phyloP scores from a whole-genome alignment of 176 grass and related monocot genomes.

The Aegilops sharonensis region DNA sequence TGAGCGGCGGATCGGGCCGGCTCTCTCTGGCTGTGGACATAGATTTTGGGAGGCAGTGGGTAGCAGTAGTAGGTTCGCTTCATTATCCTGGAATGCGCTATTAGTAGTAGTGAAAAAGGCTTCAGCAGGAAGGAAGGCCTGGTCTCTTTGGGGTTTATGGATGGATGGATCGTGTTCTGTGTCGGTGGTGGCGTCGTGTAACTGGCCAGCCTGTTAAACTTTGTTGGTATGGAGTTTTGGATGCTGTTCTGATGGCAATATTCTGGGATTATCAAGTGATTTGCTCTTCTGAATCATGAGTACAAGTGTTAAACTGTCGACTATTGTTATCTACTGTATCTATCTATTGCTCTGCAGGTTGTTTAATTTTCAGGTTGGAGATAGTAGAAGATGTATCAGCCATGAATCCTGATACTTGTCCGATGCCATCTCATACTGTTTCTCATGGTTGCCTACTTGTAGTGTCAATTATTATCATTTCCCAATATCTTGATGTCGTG shows the following conservation, averaged over 20 bases:
- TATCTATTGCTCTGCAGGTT: background rate
- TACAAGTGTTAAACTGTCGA: background rate
- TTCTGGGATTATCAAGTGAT: constrained; percentile 23
- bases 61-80: constrained; percentile 15
- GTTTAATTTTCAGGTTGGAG: background rate
- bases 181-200: background rate
- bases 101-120: background rate
- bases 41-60: constrained; percentile 21
- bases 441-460: background rate
- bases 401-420: background rate
- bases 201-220: background rate
- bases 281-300: background rate
- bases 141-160: background rate
- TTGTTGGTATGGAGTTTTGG: constrained; percentile 2
- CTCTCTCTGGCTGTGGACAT: constrained; percentile 14
- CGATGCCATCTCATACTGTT: background rate
- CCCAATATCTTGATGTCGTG: background rate
- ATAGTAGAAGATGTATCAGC: background rate
- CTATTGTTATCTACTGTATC: no score
- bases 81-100: constrained; percentile 14
- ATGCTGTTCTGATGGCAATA: background rate
- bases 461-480: no score
- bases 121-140: constrained; percentile 5
- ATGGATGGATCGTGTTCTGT: background rate
- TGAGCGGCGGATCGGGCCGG: background rate